Evolutionary conservation across 257 asterid species (phyloP).

Genomic region (Solanum microdontum): DNA sequence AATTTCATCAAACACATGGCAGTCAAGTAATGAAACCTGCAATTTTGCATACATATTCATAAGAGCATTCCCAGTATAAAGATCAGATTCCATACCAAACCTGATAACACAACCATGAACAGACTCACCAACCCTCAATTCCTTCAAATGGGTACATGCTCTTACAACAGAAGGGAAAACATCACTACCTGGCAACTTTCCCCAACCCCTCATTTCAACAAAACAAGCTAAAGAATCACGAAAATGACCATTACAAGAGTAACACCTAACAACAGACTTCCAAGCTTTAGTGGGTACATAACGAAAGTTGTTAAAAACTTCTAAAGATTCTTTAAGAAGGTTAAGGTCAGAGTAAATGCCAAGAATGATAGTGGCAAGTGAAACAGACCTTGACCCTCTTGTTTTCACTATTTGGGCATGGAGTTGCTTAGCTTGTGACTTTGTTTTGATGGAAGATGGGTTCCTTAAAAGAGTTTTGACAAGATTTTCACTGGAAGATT

Average conservation of each 20-base stretch:
- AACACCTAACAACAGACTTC: slow-evolving; percentile 72
- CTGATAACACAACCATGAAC: slow-evolving; percentile 61
- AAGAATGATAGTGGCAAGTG: slow-evolving; percentile 27
- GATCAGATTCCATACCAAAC: slow-evolving; percentile 55
- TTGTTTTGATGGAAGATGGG: slow-evolving; percentile 48
- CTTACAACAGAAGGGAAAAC: slow-evolving; percentile 76
- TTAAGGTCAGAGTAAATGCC: slow-evolving; percentile 59
- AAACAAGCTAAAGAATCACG: slow-evolving; percentile 39
- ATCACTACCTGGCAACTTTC: slow-evolving; percentile 52
- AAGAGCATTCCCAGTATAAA: slow-evolving; percentile 80
- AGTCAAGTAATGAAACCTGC: slow-evolving; percentile 20
- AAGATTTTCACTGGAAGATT: slow-evolving; percentile 6
- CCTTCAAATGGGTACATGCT: slow-evolving; percentile 52
- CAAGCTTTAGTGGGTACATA: slow-evolving; percentile 57
- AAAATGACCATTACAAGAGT: slow-evolving; percentile 43
- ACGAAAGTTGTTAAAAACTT: slow-evolving; percentile 31
- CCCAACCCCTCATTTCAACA: slow-evolving; percentile 57
- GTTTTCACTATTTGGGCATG: slow-evolving; percentile 71
- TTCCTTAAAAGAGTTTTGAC: slow-evolving; percentile 19
- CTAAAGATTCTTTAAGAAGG: slow-evolving; percentile 42
- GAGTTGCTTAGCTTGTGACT: slow-evolving; percentile 62
- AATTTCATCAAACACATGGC: slow-evolving; percentile 30
- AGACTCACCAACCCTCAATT: slow-evolving; percentile 59
- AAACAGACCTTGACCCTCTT: slow-evolving; percentile 8
- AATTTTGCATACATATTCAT: slow-evolving; percentile 83